Percentiles rank a stretch among this genome's conserved stretches.
phyloP scores from a whole-genome alignment of 1,139 yeast genomes.

The Meyerozyma elateridarum region DNA sequence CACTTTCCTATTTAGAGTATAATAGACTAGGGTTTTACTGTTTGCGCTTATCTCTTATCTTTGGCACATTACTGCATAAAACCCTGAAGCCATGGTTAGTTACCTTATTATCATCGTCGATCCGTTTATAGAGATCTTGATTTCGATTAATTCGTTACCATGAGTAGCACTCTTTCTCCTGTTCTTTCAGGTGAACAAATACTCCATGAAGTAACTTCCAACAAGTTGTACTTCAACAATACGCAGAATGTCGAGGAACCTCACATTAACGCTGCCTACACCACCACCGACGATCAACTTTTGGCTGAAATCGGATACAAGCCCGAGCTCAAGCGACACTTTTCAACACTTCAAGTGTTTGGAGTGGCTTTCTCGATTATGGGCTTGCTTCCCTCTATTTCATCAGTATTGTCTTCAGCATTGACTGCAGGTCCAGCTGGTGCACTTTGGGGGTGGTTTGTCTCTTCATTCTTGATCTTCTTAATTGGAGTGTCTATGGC shows the following conservation, averaged over 20 bases:
- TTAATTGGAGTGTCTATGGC: slow-evolving; percentile 61
- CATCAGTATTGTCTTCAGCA: slow-evolving; percentile 19
- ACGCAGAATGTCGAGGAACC: slow-evolving; percentile 29
- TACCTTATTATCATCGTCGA: too few relatives aligned
- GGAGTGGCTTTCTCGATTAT: slow-evolving; percentile 52
- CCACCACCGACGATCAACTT: slow-evolving; percentile 29
- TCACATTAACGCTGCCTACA: slow-evolving; percentile 14
- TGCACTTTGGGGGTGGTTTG: slow-evolving; percentile 70
- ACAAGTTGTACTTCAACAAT: slow-evolving; percentile 21
- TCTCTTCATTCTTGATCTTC: slow-evolving; percentile 53
- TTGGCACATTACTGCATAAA: too few relatives aligned
- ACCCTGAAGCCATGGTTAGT: too few relatives aligned
- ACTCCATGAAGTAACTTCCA: slow-evolving; percentile 21
- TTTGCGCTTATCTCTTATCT: too few relatives aligned
- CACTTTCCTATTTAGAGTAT: too few relatives aligned
- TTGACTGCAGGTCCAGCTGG: slow-evolving; percentile 48
- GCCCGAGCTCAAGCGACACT: slow-evolving; percentile 45
- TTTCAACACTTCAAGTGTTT: slow-evolving; percentile 46
- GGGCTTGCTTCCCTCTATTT: slow-evolving; percentile 47
- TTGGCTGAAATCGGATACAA: slow-evolving; percentile 52
- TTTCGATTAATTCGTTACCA: too few relatives aligned
- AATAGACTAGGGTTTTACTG: too few relatives aligned
- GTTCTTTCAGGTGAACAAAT: slow-evolving; percentile 23
- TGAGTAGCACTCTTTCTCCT: slow-evolving; percentile 10
- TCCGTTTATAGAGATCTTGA: too few relatives aligned